phyloP scores from a whole-genome alignment of 805 yeast genomes.

The Yamadazyma takamatsuzukensis region DNA sequence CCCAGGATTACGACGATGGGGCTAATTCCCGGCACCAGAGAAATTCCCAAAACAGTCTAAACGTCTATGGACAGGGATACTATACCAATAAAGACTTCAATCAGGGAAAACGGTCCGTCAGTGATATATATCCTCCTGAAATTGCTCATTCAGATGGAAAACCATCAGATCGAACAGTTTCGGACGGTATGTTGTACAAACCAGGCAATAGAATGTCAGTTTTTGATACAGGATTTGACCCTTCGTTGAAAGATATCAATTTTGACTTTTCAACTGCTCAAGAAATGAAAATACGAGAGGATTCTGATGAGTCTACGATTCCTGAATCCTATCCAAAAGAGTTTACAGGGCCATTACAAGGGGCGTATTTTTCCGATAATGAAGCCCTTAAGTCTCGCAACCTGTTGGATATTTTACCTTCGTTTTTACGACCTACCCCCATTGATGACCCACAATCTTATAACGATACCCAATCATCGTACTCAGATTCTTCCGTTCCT shows the following conservation, averaged over 20 bases:
- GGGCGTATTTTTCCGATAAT: background rate
- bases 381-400: too few species aligned
- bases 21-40: too few species aligned
- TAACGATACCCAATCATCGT: constrained; percentile 5
- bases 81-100: too few species aligned
- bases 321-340: too few species aligned
- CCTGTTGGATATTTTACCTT: constrained; percentile 3
- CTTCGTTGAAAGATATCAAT: constrained; percentile 8
- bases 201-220: constrained; percentile 10
- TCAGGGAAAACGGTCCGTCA: too few species aligned
- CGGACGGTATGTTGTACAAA: constrained; percentile 11
- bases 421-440: constrained; percentile 3
- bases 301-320: too few species aligned
- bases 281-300: too few species aligned
- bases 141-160: background rate
- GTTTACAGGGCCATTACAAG: too few species aligned
- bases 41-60: too few species aligned
- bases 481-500: constrained; percentile 7
- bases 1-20: too few species aligned
- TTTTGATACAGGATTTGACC: constrained; percentile 15
- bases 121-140: background rate
- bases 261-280: constrained; percentile 3
- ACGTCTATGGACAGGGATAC: too few species aligned
- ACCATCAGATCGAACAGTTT: constrained; percentile 5
- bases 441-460: constrained; percentile 2